Conservation (phyloP, 805 yeast species). For the Cyberlindnera nakhonratchasimensis region DNA sequence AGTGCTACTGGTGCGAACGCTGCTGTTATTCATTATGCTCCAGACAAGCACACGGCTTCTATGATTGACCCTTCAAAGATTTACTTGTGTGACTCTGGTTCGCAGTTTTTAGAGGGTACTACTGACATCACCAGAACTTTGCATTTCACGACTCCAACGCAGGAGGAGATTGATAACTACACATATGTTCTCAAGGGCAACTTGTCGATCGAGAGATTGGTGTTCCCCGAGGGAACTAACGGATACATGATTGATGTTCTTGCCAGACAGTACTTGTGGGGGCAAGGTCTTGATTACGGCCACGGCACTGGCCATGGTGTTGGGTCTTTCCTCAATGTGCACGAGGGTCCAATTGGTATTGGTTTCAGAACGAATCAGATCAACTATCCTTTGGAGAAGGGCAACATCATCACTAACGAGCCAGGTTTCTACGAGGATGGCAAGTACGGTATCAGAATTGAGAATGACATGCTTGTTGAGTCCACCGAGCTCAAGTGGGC, state of each 20-base stretch:
- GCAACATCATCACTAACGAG: constrained; percentile 83
- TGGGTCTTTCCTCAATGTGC: constrained; percentile 89
- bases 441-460: constrained; percentile 86
- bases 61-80: constrained; percentile 63
- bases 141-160: constrained; percentile 57
- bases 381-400: constrained; percentile 53
- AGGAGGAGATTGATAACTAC: constrained; percentile 61
- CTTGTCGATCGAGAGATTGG: constrained; percentile 74
- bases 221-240: constrained; percentile 72
- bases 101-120: constrained; percentile 90
- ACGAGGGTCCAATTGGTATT: constrained; percentile 90
- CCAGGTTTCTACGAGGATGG: constrained; percentile 94
- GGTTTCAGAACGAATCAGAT: constrained; percentile 48
- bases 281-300: constrained; percentile 76
- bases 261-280: constrained; percentile 82
- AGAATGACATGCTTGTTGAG: constrained; percentile 68
- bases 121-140: constrained; percentile 92
- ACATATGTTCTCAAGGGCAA: constrained; percentile 91
- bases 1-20: constrained; percentile 75
- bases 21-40: constrained; percentile 73
- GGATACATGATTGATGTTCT: constrained; percentile 76
- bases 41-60: constrained; percentile 54
- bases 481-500: constrained; percentile 44
- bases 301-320: constrained; percentile 99
- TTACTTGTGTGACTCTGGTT: constrained; percentile 84